A percentile compares a stretch with the other conserved stretches of the same genome.
Evolutionary conservation across 768 basidiomycete species (phyloP).

Genomic region (Termitomyces sp.): DNA sequence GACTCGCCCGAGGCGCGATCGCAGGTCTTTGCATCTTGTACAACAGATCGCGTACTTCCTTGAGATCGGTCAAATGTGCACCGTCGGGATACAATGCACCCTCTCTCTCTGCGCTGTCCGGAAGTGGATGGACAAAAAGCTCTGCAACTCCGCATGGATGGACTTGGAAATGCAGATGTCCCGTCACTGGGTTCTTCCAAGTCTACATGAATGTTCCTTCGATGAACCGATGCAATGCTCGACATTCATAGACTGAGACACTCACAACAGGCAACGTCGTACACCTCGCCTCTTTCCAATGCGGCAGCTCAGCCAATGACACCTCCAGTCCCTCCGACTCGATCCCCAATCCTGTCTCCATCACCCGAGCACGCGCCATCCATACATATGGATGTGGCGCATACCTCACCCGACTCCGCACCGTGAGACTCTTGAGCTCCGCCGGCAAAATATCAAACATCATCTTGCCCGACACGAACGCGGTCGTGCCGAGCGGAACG

Average conservation of each 20-base stretch:
- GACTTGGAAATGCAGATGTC: conserved; percentile 82
- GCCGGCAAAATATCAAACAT: conserved; percentile 80
- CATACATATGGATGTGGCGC: conserved; percentile 88
- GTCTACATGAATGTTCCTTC: neutral
- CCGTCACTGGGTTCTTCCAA: conserved; percentile 92
- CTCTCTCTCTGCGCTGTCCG: conserved; percentile 49
- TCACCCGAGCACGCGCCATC: conserved; percentile 77
- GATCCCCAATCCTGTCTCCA: conserved; percentile 80
- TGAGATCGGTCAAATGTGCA: conserved; percentile 67
- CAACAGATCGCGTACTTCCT: conserved; percentile 65
- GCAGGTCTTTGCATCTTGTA: conserved; percentile 89
- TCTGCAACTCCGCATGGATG: conserved; percentile 76
- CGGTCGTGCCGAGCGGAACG: conserved; percentile 86
- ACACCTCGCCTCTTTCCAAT: conserved; percentile 76
- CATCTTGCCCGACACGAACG: conserved; percentile 74
- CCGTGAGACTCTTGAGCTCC: conserved; percentile 75
- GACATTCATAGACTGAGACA: conserved; percentile 21
- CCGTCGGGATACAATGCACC: conserved; percentile 83
- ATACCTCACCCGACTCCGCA: conserved; percentile 71
- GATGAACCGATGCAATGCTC: conserved; percentile 1
- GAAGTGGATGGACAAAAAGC: conserved; percentile 71
- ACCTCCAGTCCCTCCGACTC: conserved; percentile 75
- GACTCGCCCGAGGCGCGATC: conserved; percentile 69
- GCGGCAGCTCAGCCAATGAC: conserved; percentile 60
- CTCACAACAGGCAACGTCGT: conserved; percentile 65